phyloP scores from a whole-genome alignment of 2,329 filamentous ascomycete species.

The Colletotrichum sp. region DNA sequence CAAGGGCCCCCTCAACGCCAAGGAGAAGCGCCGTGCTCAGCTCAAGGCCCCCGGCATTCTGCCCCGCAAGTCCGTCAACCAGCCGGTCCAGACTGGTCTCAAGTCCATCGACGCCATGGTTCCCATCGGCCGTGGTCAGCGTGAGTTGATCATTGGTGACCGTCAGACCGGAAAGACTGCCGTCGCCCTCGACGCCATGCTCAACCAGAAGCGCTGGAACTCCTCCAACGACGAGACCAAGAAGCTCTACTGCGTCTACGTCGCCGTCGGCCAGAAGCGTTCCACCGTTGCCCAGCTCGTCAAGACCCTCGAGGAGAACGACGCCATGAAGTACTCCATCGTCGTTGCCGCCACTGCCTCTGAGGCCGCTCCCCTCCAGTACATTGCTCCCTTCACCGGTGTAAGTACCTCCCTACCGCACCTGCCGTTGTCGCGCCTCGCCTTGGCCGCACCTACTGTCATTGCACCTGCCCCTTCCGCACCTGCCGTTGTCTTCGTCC shows the following conservation, averaged over 20 bases:
- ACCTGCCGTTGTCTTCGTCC: neutral
- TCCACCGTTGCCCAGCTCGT: slow-evolving; percentile 99
- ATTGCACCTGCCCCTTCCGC: neutral
- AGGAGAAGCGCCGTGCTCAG: slow-evolving; percentile 93
- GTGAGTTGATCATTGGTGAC: slow-evolving; percentile 99
- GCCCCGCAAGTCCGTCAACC: slow-evolving; percentile 94
- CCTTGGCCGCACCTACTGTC: neutral
- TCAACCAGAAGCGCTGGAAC: slow-evolving; percentile 99
- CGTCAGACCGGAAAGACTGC: slow-evolving; percentile 99
- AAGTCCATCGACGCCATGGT: slow-evolving; percentile 99
- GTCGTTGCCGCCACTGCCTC: slow-evolving; percentile 96
- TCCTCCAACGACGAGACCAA: slow-evolving; percentile 82
- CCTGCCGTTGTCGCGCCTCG: neutral
- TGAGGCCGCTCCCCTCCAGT: slow-evolving; percentile 94
- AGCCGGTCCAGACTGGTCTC: slow-evolving; percentile 99
- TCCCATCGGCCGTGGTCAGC: slow-evolving; percentile 98
- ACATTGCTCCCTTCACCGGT: slow-evolving; percentile 92
- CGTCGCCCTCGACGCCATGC: slow-evolving; percentile 95
- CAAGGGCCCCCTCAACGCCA: slow-evolving; percentile 96
- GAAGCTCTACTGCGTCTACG: slow-evolving; percentile 99
- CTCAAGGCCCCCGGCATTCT: slow-evolving; percentile 99
- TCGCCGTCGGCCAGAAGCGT: slow-evolving; percentile 98
- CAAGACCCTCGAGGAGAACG: slow-evolving; percentile 99
- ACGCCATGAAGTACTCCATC: slow-evolving; percentile 98
- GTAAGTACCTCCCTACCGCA: neutral